A percentile compares a stretch with the other conserved stretches of the same genome.
phyloP scores from a whole-genome alignment of 331 rosid species.

The Pyracantha coccinea region DNA sequence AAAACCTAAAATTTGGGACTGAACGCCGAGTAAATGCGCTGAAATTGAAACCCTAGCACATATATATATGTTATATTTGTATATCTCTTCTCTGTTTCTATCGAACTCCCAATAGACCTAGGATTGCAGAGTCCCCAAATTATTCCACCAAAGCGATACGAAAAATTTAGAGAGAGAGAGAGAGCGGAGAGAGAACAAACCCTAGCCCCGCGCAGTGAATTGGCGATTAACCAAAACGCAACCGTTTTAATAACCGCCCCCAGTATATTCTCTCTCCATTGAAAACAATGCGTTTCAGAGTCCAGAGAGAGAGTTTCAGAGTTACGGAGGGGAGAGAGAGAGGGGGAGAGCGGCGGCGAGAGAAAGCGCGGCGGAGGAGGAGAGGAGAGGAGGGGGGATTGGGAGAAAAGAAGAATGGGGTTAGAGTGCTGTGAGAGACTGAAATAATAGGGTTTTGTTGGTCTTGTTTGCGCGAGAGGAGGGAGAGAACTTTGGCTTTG shows the following conservation, averaged over 20 bases:
- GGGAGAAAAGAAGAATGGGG: constrained; percentile 21
- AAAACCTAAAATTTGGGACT: constrained; percentile 31
- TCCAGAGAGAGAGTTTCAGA: not conserved
- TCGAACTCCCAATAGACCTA: constrained; percentile 25
- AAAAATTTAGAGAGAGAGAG: not conserved
- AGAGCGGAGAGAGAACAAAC: constrained; percentile 36
- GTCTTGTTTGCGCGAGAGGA: not conserved
- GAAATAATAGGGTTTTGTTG: constrained; percentile 56
- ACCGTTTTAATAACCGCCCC: constrained; percentile 50
- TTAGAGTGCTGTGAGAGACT: not conserved
- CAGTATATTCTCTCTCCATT: constrained; percentile 6
- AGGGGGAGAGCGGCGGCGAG: constrained; percentile 1
- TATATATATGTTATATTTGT: not conserved
- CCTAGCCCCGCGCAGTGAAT: constrained; percentile 47
- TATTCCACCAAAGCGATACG: constrained; percentile 3
- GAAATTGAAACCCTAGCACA: constrained; percentile 51
- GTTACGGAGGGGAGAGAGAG: not conserved
- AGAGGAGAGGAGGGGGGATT: constrained; percentile 2
- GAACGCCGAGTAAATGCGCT: constrained; percentile 20
- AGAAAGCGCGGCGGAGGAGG: not conserved
- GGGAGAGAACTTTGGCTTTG: not conserved
- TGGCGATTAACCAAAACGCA: constrained; percentile 37
- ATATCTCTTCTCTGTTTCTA: not conserved
- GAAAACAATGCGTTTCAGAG: constrained; percentile 44
- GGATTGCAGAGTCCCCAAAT: constrained; percentile 28